A percentile compares a stretch with the other conserved stretches of the same genome.
These are phyloP conservation scores for Rubroshorea leprosula DNA, from an alignment of 345 rosid genomes.

Conservation along the genomic window DNA sequence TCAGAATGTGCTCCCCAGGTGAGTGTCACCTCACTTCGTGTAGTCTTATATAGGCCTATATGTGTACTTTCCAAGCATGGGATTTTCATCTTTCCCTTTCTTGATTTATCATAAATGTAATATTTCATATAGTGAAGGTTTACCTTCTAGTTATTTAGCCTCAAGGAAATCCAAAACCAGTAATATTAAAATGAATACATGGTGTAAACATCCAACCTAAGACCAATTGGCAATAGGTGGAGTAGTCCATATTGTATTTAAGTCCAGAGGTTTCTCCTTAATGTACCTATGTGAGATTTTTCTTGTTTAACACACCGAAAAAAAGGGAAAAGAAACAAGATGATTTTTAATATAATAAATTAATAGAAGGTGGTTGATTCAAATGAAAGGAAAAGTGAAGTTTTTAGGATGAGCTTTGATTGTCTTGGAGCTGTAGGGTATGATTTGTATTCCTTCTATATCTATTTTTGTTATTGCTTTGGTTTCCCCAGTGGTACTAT, in stretches of 20 bases:
- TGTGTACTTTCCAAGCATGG: background rate
- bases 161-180: background rate
- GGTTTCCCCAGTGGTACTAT: slow-evolving; percentile 18
- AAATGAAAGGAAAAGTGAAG: background rate
- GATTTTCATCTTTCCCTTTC: background rate
- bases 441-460: background rate
- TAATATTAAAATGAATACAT: slow-evolving; percentile 1
- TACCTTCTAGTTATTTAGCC: background rate
- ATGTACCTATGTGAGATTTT: no score
- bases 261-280: no score
- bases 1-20: slow-evolving; percentile 82
- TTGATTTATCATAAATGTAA: slow-evolving; percentile 6
- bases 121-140: background rate
- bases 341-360: background rate
- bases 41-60: no score
- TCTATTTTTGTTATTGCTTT: background rate
- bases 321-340: background rate
- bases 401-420: background rate
- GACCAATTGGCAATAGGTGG: no score
- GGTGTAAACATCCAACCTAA: no score
- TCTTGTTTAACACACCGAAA: no score
- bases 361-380: background rate
- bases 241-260: no score
- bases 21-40: slow-evolving; percentile 7
- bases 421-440: background rate